These are phyloP conservation scores for Colletotrichum truncatum DNA, from an alignment of 2,329 filamentous ascomycete species.

Conservation along the genomic window DNA sequence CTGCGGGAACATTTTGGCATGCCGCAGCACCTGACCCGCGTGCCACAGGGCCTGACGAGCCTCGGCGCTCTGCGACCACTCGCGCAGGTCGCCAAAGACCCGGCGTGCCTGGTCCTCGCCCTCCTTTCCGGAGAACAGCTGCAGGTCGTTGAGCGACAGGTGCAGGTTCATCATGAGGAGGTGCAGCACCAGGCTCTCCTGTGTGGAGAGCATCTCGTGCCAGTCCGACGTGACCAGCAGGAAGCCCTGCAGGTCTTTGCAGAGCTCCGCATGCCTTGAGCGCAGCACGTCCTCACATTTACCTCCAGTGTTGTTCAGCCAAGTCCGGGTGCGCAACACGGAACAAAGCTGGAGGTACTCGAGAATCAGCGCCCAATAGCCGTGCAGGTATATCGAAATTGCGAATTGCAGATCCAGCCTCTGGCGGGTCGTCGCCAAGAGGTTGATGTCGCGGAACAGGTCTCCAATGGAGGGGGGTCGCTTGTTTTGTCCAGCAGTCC, in stretches of 20 bases:
- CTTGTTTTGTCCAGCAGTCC: constrained; percentile 46
- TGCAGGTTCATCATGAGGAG: constrained; percentile 72
- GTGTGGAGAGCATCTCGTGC: constrained; percentile 51
- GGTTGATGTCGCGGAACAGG: constrained; percentile 63
- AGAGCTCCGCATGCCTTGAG: constrained; percentile 70
- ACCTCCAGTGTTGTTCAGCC: constrained; percentile 49
- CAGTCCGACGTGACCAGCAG: constrained; percentile 52
- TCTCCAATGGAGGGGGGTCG: constrained; percentile 63
- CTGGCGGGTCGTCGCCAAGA: constrained; percentile 57
- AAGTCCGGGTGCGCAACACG: constrained; percentile 56
- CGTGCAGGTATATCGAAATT: constrained; percentile 69
- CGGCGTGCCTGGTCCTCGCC: constrained; percentile 71
- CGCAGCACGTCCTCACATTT: constrained; percentile 56
- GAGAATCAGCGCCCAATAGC: constrained; percentile 71
- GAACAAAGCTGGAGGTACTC: constrained; percentile 71
- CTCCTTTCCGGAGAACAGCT: constrained; percentile 74
- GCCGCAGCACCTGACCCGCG: constrained; percentile 72
- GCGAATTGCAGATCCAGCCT: constrained; percentile 66
- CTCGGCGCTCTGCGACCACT: constrained; percentile 65
- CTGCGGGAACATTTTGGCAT: constrained; percentile 63
- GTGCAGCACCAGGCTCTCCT: constrained; percentile 59
- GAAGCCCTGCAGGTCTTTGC: constrained; percentile 62
- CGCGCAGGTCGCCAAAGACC: constrained; percentile 65
- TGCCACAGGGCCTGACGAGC: constrained; percentile 72
- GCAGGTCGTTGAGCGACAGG: constrained; percentile 71